phyloP scores from a whole-genome alignment of 768 basidiomycete genomes.

The Dioszegia crocea region DNA sequence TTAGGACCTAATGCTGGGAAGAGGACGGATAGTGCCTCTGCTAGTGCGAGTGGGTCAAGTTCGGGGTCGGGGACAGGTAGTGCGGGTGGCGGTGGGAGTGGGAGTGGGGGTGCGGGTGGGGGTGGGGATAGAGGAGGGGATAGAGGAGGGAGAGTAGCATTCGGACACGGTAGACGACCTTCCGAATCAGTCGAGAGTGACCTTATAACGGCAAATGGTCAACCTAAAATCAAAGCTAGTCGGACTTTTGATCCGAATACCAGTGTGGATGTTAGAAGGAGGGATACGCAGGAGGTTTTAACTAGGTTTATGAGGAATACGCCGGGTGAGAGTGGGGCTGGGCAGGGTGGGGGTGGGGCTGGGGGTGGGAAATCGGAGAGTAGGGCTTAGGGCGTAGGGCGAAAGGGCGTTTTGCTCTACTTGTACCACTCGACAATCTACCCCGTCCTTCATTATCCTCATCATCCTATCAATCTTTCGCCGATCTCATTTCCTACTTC shows the following conservation, averaged over 20 bases:
- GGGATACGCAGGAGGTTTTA: constrained; percentile 79
- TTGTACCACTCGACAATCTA: no score
- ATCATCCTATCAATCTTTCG: not conserved
- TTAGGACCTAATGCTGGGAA: no score
- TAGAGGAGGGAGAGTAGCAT: not conserved
- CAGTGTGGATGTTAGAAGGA: constrained; percentile 78
- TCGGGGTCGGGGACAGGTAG: no score
- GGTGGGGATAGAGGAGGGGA: not conserved
- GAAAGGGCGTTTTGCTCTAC: no score
- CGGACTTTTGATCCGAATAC: constrained; percentile 80
- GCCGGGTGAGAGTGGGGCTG: constrained; percentile 3
- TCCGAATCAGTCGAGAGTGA: no score
- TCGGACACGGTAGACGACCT: no score
- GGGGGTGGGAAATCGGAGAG: not conserved
- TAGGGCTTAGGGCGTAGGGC: no score
- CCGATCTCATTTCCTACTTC: not conserved
- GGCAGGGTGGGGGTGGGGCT: not conserved
- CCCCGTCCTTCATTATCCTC: no score
- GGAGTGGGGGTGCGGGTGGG: no score
- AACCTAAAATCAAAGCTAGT: constrained; percentile 23
- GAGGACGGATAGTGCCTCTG: no score
- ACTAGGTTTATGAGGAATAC: constrained; percentile 65
- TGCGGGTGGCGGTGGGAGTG: no score
- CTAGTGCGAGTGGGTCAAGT: no score
- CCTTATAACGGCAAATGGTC: not conserved